phyloP scores from a whole-genome alignment of 768 basidiomycete genomes.

The Leccinum incarnatum region DNA sequence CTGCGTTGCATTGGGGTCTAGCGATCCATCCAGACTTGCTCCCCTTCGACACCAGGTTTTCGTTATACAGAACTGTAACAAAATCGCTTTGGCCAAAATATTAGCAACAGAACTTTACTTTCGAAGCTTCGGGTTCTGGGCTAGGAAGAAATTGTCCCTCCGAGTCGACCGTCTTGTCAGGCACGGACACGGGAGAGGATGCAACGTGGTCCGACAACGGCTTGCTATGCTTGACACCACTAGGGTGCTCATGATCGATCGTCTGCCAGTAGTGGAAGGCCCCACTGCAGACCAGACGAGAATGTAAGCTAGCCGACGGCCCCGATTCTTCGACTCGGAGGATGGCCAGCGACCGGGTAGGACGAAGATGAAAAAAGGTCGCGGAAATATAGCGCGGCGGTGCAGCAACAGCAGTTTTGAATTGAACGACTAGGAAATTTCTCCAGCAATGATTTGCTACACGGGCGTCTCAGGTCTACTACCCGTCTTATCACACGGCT shows the following conservation, averaged over 20 bases:
- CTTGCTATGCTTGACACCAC: conserved; percentile 1
- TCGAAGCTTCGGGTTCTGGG: background rate
- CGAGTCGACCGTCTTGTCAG: too few relatives aligned
- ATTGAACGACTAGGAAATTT: background rate
- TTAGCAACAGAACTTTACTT: too few relatives aligned
- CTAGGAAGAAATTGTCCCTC: background rate
- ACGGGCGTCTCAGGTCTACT: too few relatives aligned
- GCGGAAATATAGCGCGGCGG: background rate
- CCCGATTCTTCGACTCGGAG: conserved; percentile 10
- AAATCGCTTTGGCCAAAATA: too few relatives aligned
- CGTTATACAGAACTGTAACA: too few relatives aligned
- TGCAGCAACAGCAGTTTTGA: background rate
- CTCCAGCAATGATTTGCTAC: too few relatives aligned
- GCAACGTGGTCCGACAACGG: background rate
- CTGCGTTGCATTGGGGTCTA: too few relatives aligned
- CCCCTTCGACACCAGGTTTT: too few relatives aligned
- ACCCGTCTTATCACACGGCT: background rate
- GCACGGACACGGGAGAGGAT: background rate
- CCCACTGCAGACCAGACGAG: too few relatives aligned
- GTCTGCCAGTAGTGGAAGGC: conserved; percentile 7
- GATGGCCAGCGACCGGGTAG: background rate
- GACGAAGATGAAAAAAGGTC: background rate
- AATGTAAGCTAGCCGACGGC: background rate
- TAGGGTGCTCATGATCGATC: conserved; percentile 11
- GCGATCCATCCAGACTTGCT: too few relatives aligned